Conservation (phyloP, 176 grass and related monocot species). For the Triticum timopheevii region DNA sequence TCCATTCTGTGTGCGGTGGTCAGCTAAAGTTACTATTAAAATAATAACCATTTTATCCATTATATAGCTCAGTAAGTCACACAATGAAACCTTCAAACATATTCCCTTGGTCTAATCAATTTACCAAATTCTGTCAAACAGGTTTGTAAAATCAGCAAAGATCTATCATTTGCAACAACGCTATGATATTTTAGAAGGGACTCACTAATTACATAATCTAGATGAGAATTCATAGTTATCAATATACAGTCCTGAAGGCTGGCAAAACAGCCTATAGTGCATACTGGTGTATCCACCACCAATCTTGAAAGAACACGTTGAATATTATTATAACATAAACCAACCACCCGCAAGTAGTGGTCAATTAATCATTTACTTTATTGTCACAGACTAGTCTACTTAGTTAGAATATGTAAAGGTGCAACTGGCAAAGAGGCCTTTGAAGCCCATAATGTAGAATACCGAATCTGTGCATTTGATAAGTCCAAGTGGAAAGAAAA, state of each 20-base stretch:
- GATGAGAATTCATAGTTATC: background rate
- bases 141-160: constrained; percentile 6
- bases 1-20: background rate
- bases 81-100: background rate
- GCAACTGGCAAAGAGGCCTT: background rate
- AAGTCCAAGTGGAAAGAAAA: background rate
- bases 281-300: background rate
- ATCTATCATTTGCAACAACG: background rate
- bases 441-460: background rate
- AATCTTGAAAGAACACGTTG: background rate
- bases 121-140: background rate
- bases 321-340: background rate
- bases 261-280: background rate
- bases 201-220: background rate
- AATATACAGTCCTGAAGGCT: background rate
- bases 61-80: background rate
- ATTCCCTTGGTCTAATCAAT: background rate
- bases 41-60: background rate
- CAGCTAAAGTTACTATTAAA: background rate
- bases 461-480: background rate
- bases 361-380: background rate
- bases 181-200: background rate
- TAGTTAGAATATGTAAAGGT: background rate
- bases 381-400: background rate
- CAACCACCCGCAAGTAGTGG: background rate